Evolutionary conservation across 768 basidiomycete species (phyloP), one percentile per base, ranked within the genome.

Genomic region (Boletus tylopilopsis): DNA sequence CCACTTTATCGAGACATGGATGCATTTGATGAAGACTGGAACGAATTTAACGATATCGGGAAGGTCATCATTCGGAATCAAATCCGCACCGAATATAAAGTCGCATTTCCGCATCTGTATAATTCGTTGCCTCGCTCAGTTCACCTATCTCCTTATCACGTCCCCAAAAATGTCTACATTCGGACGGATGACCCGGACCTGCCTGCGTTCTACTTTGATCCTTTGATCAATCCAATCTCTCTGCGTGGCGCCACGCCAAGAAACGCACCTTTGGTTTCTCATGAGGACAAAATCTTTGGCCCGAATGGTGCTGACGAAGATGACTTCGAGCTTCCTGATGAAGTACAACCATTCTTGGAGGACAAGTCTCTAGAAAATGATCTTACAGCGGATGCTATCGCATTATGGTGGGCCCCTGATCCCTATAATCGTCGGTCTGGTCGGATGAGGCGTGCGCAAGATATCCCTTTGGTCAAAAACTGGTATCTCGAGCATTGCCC

Each of bases 401-500:
- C 91, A 3, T 76, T 99, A 18, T 99, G 94, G 92, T 97, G 94
- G 93, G 92, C 96, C 0, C 94, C 94, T 16, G 93, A 94, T 55
- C 96, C 96, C 3, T 98, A 98, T 66, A 87, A 83, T 61, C 83
- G 91, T 45, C 84, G 96, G 34, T 92, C 90, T 23, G 96, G 96
- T 1, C 80, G 87, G 36, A 98, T 88, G 79, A 81, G 94, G 49
- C 80, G 96, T 50, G 94, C 95, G 0, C 94, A 98, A 68, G 96
- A 99, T 65, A 69, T 99, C 1, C 94, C 95, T 3, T 76, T 98
- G 45, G 90, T 98, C 59, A 98, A 99, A 77, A 90, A 91, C 60
- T 99, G 94, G 91, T 99, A 98, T 63, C 77, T 97, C 24, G 96
- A 99, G 66, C 96, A 99, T 64, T 98, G 95, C 63, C 96, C 96